Evolutionary conservation across 1,284 basidiomycete species (phyloP).

Genomic region (Anthracocystis setariae): DNA sequence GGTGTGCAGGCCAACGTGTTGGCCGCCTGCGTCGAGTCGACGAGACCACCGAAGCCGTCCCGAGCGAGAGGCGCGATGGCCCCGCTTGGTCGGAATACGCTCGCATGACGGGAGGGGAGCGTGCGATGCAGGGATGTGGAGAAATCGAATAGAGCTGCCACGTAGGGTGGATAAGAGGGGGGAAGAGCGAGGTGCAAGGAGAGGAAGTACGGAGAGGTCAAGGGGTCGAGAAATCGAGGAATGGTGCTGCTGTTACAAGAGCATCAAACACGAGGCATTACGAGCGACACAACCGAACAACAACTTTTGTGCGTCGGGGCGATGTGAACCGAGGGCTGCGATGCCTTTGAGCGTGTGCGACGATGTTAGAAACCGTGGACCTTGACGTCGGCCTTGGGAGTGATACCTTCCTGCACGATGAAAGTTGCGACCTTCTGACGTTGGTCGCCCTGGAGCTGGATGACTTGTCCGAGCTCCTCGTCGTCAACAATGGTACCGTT

Average conservation of each 20-base stretch:
- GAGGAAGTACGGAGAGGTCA: background rate
- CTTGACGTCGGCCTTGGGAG: conserved; percentile 65
- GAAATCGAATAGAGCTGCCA: background rate
- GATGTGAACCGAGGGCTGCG: too few relatives aligned
- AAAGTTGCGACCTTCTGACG: conserved; percentile 80
- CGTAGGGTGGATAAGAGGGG: background rate
- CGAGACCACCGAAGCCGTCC: background rate
- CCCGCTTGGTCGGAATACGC: conserved; percentile 14
- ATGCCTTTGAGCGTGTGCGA: background rate
- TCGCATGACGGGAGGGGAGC: background rate
- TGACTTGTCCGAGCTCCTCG: conserved; percentile 95
- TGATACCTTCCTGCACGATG: conserved; percentile 64
- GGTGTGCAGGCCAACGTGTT: background rate
- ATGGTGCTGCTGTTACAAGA: background rate
- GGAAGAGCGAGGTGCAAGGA: background rate
- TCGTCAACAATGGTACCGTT: conserved; percentile 97
- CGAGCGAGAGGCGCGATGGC: conserved; percentile 25
- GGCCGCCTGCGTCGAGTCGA: conserved; percentile 1
- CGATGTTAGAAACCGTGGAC: conserved; percentile 65
- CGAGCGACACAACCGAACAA: conserved; percentile 3
- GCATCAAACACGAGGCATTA: conserved; percentile 20
- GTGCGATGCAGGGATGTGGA: background rate
- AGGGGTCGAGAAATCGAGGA: background rate
- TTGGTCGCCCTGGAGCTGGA: conserved; percentile 99
- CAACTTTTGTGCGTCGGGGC: too few relatives aligned